Base-by-base conservation (phyloP, 768 basidiomycete genomes). In the Atractiella rhizophila region DNA sequence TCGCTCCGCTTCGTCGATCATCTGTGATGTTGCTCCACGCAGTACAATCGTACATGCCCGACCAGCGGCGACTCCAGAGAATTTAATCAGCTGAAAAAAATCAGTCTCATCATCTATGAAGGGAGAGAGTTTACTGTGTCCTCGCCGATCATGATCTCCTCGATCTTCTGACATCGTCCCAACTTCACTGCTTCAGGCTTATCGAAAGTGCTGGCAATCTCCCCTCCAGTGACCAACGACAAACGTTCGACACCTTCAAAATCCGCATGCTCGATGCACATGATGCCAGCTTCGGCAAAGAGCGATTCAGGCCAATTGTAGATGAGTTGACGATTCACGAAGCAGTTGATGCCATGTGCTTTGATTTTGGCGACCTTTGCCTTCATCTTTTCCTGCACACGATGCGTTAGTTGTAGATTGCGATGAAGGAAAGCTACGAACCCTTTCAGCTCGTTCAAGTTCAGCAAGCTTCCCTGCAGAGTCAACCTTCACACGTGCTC, bases 271-370 rank as follows among this genome's bases (percentile, higher is more conserved):
- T 96, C 91, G 49, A 96, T 96, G 32, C 73, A 74, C 73, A 94
- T 64, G 60, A 96, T 82, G 41, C 91, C 88, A 46, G 74, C 74
- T 57, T 96, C 91, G 2, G 86, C 67, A n/a, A 98, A 68, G 0
- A 98, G 64, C 1, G 76, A 80, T 59, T 98, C 91, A 31, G 91
- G 91, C 57, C 94, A 96, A 67, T 98, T 96, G 71, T 96, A 98
- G 62, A 98, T 81, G 33, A 98, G 68, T 57, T 98, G 91, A 37
- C 91, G 71, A 63, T 98, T 98, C 48, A 96, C 83, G 58, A 98
- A 96, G 60, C 74, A 76, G 54, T 82, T 96, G 64, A 96, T 81
- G 39, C 88, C 88, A 51, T 91, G 85, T 1, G 76, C 60, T 5
- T 85, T 82, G 53, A 98, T 96, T 12, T 75, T 72, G 34, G 83